Evolutionary conservation across 2,329 filamentous ascomycete genomes (phyloP), one percentile per base, ranked within the genome.

Genomic region (Rutstroemia sp.): DNA sequence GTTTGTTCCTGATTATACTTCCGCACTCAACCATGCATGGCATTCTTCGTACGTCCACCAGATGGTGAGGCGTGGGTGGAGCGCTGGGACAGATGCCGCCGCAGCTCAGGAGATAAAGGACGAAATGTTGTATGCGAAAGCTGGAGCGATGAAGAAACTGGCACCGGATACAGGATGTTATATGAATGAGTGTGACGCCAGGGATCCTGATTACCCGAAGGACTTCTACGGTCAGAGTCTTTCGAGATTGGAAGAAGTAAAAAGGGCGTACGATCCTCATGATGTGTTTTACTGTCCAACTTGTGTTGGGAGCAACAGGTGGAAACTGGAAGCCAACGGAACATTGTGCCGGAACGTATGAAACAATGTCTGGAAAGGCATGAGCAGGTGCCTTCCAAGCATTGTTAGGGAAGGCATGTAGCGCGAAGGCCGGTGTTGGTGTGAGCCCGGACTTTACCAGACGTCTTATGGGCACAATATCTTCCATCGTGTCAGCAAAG

Each of bases 91-190:
- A 3, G 34, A 52, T 25, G 53, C 25, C 18, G 27, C 25, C 16
- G 30, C 16, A 6, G 21, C 16, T n/a, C 23, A 52, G 23, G 19
- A 30, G 10, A 62, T 6, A 5, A 48, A 45, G 12, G 23, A 44
- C 12, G 47, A 56, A 19, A 62, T 60, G 16, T 60, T 58, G 7
- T 54, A 60, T 16, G 58, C 49, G 5, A 62, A 62, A 44, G 44
- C 55, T 8, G 57, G 56, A 60, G 67, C 67, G 8, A 61, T 71
- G 6, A 69, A 71, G 55, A 64, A 62, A 4, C 59, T 76, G 16
- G 70, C 73, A 2, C 74, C 73, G 1, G 61, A 70, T 44, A 72
- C 70, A 6, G 75, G 74, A 3, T 68, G 67, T 3, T 76, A 77
- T 61, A 69, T 74, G 63, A 76, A 76, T 53, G 75, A 77, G 61